Conservation (phyloP, 2,329 filamentous ascomycete species). For the Lachnellula arida region DNA sequence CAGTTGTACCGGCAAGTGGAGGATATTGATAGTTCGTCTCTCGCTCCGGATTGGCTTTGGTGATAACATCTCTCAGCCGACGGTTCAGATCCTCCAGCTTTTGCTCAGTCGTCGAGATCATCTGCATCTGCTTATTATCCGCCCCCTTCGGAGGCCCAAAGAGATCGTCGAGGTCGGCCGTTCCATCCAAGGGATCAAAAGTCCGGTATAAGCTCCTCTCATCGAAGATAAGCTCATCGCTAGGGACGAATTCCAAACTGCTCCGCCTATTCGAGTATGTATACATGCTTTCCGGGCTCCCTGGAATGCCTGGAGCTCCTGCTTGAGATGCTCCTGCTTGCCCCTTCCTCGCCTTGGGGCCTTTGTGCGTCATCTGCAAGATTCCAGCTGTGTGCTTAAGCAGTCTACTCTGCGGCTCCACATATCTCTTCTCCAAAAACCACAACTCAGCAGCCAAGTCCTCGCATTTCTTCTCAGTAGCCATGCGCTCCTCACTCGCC, state of each 20-base stretch:
- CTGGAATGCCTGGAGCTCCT: slow-evolving; percentile 52
- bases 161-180: slow-evolving; percentile 24
- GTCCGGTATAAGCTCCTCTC: slow-evolving; percentile 69
- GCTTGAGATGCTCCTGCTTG: slow-evolving; percentile 33
- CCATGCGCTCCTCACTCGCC: slow-evolving; percentile 69
- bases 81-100: slow-evolving; percentile 65
- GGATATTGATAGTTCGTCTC: slow-evolving; percentile 19
- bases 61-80: slow-evolving; percentile 61
- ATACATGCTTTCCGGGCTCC: slow-evolving; percentile 73
- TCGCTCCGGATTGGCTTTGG: slow-evolving; percentile 52
- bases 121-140: slow-evolving; percentile 37
- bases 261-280: slow-evolving; percentile 59
- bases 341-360: slow-evolving; percentile 45
- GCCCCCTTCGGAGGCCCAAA: slow-evolving; percentile 11
- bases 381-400: slow-evolving; percentile 91
- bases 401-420: slow-evolving; percentile 69
- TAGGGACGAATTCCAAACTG: slow-evolving; percentile 47
- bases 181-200: slow-evolving; percentile 58
- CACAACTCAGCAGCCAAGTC: slow-evolving; percentile 78
- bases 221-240: slow-evolving; percentile 64
- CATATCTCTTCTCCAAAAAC: slow-evolving; percentile 69
- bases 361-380: slow-evolving; percentile 82
- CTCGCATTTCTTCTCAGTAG: slow-evolving; percentile 77
- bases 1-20: slow-evolving; percentile 38
- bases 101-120: slow-evolving; percentile 57